These are phyloP conservation scores for Candida sojae DNA, from an alignment of 1,139 yeast genomes.

Conservation along the genomic window DNA sequence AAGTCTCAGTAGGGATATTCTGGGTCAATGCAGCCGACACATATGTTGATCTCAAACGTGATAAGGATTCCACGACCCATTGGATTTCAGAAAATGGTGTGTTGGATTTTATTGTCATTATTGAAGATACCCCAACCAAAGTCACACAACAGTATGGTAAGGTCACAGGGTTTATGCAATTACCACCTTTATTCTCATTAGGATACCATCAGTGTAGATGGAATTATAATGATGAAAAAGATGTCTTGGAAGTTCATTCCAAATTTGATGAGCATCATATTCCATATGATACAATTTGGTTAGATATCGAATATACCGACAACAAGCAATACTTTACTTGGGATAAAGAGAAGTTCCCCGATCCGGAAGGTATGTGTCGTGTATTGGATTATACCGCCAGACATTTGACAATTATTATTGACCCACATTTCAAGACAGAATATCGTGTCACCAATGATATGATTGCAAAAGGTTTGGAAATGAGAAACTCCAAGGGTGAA, in stretches of 20 bases:
- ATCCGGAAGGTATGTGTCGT: conserved; percentile 66
- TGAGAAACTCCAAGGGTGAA: conserved; percentile 40
- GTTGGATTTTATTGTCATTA: conserved; percentile 70
- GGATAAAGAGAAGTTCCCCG: conserved; percentile 74
- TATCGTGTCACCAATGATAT: conserved; percentile 65
- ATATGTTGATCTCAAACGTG: conserved; percentile 68
- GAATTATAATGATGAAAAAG: conserved; percentile 90
- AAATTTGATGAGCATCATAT: conserved; percentile 73
- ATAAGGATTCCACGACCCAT: conserved; percentile 53
- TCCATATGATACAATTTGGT: conserved; percentile 94
- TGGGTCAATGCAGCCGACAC: conserved; percentile 97
- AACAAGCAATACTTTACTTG: conserved; percentile 88
- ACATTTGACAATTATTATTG: conserved; percentile 81
- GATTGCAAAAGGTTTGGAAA: conserved; percentile 33
- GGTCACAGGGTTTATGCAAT: conserved; percentile 70
- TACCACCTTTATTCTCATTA: conserved; percentile 81
- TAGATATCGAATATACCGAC: conserved; percentile 91
- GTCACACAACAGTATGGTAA: conserved; percentile 64
- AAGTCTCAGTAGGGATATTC: conserved; percentile 70
- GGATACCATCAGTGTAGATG: conserved; percentile 98
- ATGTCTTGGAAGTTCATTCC: conserved; percentile 68
- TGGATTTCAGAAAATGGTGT: conserved; percentile 95
- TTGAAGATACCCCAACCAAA: conserved; percentile 62
- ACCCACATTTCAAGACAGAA: conserved; percentile 82
- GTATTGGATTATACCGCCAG: conserved; percentile 72